These are phyloP conservation scores for Amphicarpaea edgeworthii DNA, from an alignment of 306 rosid species.

Conservation along the genomic window DNA sequence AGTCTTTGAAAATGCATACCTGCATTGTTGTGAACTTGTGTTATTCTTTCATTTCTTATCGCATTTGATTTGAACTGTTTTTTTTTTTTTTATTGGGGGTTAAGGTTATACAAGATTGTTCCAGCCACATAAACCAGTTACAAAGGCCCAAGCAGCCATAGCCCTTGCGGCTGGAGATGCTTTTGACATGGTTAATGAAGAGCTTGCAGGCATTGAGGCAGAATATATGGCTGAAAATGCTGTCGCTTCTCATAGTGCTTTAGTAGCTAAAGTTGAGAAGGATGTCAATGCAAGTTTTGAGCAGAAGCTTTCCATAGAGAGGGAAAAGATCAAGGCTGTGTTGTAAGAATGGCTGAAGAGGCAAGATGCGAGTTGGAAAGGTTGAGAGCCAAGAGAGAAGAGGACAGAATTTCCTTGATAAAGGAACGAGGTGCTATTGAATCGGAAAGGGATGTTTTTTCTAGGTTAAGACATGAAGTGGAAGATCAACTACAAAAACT, in stretches of 20 bases:
- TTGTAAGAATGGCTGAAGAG: constrained; percentile 83
- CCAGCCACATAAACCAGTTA: constrained; percentile 87
- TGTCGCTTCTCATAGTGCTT: constrained; percentile 80
- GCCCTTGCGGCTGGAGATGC: constrained; percentile 89
- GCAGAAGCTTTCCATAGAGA: constrained; percentile 71
- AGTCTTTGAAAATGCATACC: not conserved
- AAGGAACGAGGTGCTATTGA: constrained; percentile 74
- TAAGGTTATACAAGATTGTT: constrained; percentile 85
- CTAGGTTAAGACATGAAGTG: constrained; percentile 69
- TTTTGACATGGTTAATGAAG: constrained; percentile 74
- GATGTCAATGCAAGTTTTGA: constrained; percentile 47
- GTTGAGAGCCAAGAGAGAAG: constrained; percentile 71
- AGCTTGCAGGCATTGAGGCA: constrained; percentile 87
- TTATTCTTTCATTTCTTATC: constrained; percentile 15
- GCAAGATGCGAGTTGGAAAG: constrained; percentile 78
- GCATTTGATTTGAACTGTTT: constrained; percentile 12
- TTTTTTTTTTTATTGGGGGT: not conserved
- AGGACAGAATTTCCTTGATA: constrained; percentile 60
- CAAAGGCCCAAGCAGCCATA: constrained; percentile 89
- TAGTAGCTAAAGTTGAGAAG: constrained; percentile 61
- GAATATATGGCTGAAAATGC: constrained; percentile 86
- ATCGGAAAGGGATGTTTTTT: constrained; percentile 79
- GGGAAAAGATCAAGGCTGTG: constrained; percentile 76
- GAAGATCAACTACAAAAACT: constrained; percentile 79
- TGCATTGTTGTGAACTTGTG: constrained; percentile 40